Conservation (phyloP, 2,329 filamentous ascomycete species). For the Xylogone sp. region DNA sequence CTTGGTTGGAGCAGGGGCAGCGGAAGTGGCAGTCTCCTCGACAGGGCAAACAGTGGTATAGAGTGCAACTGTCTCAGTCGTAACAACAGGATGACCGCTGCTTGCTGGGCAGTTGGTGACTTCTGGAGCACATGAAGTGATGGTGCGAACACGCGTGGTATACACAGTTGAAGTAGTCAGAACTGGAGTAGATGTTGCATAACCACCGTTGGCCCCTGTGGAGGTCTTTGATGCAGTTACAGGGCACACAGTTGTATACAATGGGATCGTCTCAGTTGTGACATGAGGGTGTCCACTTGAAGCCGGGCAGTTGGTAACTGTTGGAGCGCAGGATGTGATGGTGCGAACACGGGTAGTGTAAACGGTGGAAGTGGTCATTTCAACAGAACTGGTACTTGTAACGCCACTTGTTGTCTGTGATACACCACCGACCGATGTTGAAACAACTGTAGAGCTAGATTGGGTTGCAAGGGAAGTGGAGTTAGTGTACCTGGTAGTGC, state of each 20-base stretch:
- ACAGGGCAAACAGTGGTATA: constrained; percentile 25
- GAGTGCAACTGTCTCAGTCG: constrained; percentile 19
- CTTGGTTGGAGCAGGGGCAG: constrained; percentile 1
- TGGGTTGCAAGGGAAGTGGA: not conserved
- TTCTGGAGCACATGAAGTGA: constrained; percentile 44
- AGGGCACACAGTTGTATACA: constrained; percentile 35
- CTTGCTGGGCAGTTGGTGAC: constrained; percentile 48
- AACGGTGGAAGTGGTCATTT: constrained; percentile 36
- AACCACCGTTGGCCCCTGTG: not conserved
- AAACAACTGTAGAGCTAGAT: not conserved
- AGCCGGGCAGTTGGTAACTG: constrained; percentile 48
- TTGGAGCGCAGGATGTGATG: constrained; percentile 44
- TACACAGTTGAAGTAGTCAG: constrained; percentile 42
- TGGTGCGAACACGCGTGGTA: constrained; percentile 45
- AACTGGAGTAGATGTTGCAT: constrained; percentile 1
- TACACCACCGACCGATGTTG: not conserved
- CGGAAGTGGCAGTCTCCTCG: constrained; percentile 2
- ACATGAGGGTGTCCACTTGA: constrained; percentile 12
- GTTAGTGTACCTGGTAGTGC: not conserved
- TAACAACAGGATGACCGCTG: constrained; percentile 21
- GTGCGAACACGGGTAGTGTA: constrained; percentile 46
- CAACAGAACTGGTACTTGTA: not conserved
- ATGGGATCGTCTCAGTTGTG: constrained; percentile 32
- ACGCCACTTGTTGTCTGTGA: not conserved
- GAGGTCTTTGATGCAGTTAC: constrained; percentile 27